Percentiles rank a stretch among this genome's conserved stretches.
Conservation (phyloP, 768 basidiomycete species). For the Rhodotorula toruloides region DNA sequence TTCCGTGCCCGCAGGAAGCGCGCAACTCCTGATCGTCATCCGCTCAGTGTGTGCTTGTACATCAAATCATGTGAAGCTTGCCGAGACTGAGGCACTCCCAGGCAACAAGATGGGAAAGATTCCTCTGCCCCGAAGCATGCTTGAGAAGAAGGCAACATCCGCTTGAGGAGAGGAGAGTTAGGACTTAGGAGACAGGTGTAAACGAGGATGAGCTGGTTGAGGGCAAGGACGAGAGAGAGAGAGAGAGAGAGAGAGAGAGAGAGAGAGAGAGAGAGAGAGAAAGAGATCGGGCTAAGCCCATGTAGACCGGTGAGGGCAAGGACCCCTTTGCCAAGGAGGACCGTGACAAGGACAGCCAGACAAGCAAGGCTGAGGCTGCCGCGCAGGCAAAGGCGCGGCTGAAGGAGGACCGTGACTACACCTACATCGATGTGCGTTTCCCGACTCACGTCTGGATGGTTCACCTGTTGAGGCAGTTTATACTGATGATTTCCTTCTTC, state of each 20-base stretch:
- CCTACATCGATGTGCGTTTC: slow-evolving; percentile 86
- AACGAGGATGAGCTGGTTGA: slow-evolving; percentile 39
- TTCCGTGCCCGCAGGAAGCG: no score
- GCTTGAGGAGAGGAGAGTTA: slow-evolving; percentile 49
- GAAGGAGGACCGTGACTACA: slow-evolving; percentile 79
- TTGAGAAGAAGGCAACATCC: slow-evolving; percentile 58
- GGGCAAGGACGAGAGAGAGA: no score
- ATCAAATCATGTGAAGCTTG: no score
- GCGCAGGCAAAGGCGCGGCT: slow-evolving; percentile 75
- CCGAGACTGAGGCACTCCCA: slow-evolving; percentile 56
- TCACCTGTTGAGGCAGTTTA: neutral
- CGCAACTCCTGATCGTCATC: no score
- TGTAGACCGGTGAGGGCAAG: no score
- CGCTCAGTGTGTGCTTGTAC: no score
- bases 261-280: no score
- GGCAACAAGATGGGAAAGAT: slow-evolving; percentile 59
- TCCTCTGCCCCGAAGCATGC: slow-evolving; percentile 39
- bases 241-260: no score
- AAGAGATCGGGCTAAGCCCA: no score
- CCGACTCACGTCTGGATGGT: no score
- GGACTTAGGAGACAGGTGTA: slow-evolving; percentile 35
- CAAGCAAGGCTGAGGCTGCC: slow-evolving; percentile 58
- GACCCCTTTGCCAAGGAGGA: slow-evolving; percentile 37
- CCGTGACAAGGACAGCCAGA: slow-evolving; percentile 30
- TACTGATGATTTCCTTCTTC: no score